A percentile compares a stretch with the other conserved stretches of the same genome.
Evolutionary conservation across 2,329 filamentous ascomycete species (phyloP).

Genomic region (Aureobasidium uvarum): DNA sequence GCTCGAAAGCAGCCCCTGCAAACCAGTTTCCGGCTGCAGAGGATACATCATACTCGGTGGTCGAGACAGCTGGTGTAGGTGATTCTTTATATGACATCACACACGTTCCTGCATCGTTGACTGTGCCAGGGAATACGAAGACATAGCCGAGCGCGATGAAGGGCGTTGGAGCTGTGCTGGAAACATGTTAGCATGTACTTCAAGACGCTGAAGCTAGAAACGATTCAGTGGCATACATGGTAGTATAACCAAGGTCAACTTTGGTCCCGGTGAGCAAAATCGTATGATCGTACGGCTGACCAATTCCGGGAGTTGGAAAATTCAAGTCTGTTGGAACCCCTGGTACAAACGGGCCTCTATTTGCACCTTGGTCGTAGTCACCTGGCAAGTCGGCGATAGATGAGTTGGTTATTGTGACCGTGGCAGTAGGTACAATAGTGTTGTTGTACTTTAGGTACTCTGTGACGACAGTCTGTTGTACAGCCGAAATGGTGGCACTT

Average conservation of each 20-base stretch:
- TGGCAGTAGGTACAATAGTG: not conserved
- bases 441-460: slow-evolving; percentile 5
- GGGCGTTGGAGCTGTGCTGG: slow-evolving; percentile 3
- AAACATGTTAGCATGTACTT: no score
- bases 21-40: not conserved
- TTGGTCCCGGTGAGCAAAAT: not conserved
- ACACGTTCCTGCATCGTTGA: not conserved
- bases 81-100: not conserved
- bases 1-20: not conserved
- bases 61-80: not conserved
- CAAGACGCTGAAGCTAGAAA: no score
- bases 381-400: not conserved
- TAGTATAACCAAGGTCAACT: not conserved
- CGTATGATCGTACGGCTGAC: slow-evolving; percentile 2
- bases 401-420: slow-evolving; percentile 1
- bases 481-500: not conserved
- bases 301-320: no score
- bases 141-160: not conserved
- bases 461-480: not conserved
- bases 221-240: no score
- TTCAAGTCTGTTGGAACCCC: not conserved
- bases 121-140: not conserved
- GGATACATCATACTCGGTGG: not conserved
- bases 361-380: not conserved
- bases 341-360: not conserved